phyloP scores from a whole-genome alignment of 2,329 filamentous ascomycete species.

The Beauveria brongniartii region DNA sequence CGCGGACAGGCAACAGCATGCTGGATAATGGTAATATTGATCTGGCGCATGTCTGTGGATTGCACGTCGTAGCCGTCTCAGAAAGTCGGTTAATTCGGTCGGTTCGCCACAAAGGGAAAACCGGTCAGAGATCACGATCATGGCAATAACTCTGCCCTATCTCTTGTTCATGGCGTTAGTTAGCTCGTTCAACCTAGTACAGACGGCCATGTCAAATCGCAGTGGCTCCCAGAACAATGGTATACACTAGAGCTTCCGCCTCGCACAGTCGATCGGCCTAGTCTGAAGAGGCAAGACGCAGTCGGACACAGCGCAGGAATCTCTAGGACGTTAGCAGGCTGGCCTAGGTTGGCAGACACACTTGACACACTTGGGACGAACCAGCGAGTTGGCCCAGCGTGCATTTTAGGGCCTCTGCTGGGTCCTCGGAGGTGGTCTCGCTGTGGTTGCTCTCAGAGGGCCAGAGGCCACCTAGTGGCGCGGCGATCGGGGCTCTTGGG shows the following conservation, averaged over 20 bases:
- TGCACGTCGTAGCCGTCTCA: too few species aligned
- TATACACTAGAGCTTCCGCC: neutral
- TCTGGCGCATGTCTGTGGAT: neutral
- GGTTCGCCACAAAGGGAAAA: neutral
- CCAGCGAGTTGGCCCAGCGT: neutral
- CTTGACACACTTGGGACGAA: slow-evolving; percentile 7
- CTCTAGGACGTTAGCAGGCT: neutral
- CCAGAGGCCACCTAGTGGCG: neutral
- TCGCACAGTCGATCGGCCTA: slow-evolving; percentile 8
- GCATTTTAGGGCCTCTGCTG: neutral
- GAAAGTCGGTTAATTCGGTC: slow-evolving; percentile 1
- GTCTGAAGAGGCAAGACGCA: slow-evolving; percentile 8
- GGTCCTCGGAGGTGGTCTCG: neutral
- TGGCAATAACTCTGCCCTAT: neutral
- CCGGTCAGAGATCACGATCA: neutral
- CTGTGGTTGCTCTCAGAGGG: neutral
- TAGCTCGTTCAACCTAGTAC: neutral
- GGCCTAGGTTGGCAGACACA: neutral
- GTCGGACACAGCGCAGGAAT: neutral
- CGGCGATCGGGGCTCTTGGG: slow-evolving; percentile 3
- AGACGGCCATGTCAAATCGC: neutral
- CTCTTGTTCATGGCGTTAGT: neutral
- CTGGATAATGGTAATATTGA: neutral
- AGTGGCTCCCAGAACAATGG: slow-evolving; percentile 2
- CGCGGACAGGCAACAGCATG: neutral